Evolutionary conservation across 805 yeast genomes (phyloP).

Genomic region (Metschnikowia dekortorum): DNA sequence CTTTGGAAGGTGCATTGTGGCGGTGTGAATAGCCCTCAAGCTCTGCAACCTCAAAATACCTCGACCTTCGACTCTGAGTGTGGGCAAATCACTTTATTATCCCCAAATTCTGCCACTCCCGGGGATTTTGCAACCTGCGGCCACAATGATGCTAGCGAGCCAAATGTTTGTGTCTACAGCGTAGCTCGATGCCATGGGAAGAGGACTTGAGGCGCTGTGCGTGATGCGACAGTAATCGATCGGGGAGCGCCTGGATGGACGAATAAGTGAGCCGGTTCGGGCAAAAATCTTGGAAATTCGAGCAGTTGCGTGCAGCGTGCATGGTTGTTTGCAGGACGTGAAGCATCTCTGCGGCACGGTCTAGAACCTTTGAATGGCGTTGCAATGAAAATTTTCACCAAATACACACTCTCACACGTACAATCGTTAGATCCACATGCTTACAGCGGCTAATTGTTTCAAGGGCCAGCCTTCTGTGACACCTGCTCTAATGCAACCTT

Average conservation of each 20-base stretch:
- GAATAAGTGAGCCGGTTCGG: conserved; percentile 1
- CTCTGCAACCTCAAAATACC: too few species aligned
- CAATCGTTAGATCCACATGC: not conserved
- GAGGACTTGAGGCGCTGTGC: not conserved
- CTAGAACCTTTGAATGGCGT: not conserved
- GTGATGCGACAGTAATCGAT: not conserved
- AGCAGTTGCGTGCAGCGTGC: not conserved
- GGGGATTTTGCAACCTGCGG: not conserved
- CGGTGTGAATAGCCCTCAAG: not conserved
- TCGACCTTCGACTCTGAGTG: too few species aligned
- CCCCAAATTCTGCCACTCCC: not conserved
- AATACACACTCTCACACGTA: not conserved
- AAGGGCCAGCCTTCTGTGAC: not conserved
- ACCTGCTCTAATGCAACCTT: not conserved
- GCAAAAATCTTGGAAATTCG: not conserved
- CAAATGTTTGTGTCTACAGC: too few species aligned
- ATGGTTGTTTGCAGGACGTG: not conserved
- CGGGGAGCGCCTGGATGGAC: not conserved
- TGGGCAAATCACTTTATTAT: too few species aligned
- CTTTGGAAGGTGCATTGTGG: not conserved
- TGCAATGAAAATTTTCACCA: not conserved
- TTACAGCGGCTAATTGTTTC: not conserved
- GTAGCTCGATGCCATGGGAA: not conserved
- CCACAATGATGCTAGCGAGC: not conserved
- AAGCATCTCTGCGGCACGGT: not conserved